Conservation (phyloP, 2,329 filamentous ascomycete genomes). For the Pestalotiopsis sp. region DNA sequence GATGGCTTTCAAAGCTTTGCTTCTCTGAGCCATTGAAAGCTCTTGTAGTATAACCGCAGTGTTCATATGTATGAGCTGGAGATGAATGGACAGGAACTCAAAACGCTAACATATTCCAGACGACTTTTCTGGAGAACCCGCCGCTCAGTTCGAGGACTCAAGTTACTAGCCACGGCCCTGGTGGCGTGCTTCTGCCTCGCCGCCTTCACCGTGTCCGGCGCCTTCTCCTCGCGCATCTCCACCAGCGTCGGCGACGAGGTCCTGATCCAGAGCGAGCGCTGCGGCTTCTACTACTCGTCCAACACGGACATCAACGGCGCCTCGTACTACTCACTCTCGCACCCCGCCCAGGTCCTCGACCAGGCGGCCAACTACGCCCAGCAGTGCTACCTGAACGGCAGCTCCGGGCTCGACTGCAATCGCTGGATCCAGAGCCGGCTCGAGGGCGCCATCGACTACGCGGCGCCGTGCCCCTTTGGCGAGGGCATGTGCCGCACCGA, state of each 20-base stretch:
- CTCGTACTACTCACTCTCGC: neutral
- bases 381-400: slow-evolving; percentile 16
- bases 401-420: slow-evolving; percentile 4
- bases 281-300: slow-evolving; percentile 6
- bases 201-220: slow-evolving; percentile 18
- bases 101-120: too few relatives aligned
- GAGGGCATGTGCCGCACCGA: slow-evolving; percentile 12
- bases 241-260: slow-evolving; percentile 18
- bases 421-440: neutral
- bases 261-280: slow-evolving; percentile 14
- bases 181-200: slow-evolving; percentile 9
- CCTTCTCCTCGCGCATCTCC: slow-evolving; percentile 21
- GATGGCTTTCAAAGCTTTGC: too few relatives aligned
- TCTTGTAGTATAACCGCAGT: too few relatives aligned
- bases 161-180: neutral
- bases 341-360: neutral
- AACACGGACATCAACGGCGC: neutral
- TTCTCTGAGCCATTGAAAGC: too few relatives aligned
- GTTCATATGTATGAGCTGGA: too few relatives aligned
- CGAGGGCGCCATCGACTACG: neutral
- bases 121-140: slow-evolving; percentile 13
- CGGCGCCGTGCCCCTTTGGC: slow-evolving; percentile 18
- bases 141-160: neutral
- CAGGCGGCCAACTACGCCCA: slow-evolving; percentile 19
- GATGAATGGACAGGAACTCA: too few relatives aligned